A percentile compares a stretch with the other conserved stretches of the same genome.
Conservation (phyloP, 2,329 filamentous ascomycete genomes). For the Bretziella fagacearum region DNA sequence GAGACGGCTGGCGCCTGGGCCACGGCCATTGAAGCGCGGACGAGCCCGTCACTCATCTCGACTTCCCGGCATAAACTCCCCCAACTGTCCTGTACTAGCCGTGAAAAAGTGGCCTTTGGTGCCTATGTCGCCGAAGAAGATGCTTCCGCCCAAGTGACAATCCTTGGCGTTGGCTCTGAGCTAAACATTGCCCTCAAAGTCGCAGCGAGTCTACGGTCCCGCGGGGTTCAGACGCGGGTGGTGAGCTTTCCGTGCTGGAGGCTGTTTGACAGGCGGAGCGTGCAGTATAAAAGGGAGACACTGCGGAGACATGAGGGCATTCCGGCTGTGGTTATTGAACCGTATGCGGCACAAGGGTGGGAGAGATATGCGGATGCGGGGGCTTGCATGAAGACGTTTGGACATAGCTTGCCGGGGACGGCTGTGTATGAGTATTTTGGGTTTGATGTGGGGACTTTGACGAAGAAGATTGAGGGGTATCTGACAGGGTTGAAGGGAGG, state of each 20-base stretch:
- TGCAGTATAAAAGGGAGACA: conserved; percentile 28
- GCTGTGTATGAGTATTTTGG: conserved; percentile 39
- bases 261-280: conserved; percentile 27
- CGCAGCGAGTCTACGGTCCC: conserved; percentile 23
- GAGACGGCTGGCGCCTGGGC: conserved; percentile 39
- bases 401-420: conserved; percentile 37
- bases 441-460: conserved; percentile 25
- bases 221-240: conserved; percentile 24
- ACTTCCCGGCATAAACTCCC: conserved; percentile 29
- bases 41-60: conserved; percentile 32
- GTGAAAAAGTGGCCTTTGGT: conserved; percentile 27
- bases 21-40: conserved; percentile 26
- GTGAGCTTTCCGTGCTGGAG: conserved; percentile 30
- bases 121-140: conserved; percentile 31
- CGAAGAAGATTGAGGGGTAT: conserved; percentile 1
- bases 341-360: conserved; percentile 40
- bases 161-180: conserved; percentile 26
- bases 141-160: conserved; percentile 27
- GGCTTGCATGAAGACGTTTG: conserved; percentile 35
- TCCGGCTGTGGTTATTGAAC: conserved; percentile 41
- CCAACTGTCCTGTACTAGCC: conserved; percentile 24
- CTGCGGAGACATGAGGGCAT: conserved; percentile 27
- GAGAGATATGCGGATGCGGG: conserved; percentile 43
- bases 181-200: conserved; percentile 25
- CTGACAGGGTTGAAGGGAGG: conserved; percentile 5